phyloP scores from a whole-genome alignment of 441 rosid genomes.

The Eutrema salsugineum region DNA sequence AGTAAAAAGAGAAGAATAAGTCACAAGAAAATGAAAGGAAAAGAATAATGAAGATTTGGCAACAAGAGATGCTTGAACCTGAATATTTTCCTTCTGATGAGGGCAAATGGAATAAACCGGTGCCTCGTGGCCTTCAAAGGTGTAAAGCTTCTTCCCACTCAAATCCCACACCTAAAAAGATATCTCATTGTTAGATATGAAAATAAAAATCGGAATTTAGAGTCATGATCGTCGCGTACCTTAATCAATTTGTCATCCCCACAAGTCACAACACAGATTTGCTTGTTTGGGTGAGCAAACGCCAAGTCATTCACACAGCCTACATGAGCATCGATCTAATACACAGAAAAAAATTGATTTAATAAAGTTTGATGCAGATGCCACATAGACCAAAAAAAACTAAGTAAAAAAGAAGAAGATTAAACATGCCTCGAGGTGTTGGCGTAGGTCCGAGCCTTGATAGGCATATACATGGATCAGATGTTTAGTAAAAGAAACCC shows the following conservation, averaged over 20 bases:
- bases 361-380: background rate
- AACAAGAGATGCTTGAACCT: conserved; percentile 37
- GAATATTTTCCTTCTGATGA: conserved; percentile 72
- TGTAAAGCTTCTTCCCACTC: conserved; percentile 48
- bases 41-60: background rate
- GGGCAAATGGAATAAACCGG: conserved; percentile 91
- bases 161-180: conserved; percentile 77
- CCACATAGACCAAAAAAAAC: background rate
- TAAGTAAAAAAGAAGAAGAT: background rate
- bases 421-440: conserved; percentile 53
- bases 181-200: background rate
- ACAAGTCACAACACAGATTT: conserved; percentile 56
- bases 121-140: conserved; percentile 89
- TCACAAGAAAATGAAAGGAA: background rate
- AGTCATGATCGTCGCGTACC: conserved; percentile 35
- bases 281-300: conserved; percentile 60
- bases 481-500: conserved; percentile 76
- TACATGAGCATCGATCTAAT: conserved; percentile 62
- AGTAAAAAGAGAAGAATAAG: background rate
- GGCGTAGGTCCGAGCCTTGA: conserved; percentile 50
- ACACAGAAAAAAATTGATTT: conserved; percentile 3
- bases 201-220: background rate
- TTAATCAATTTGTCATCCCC: conserved; percentile 85
- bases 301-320: conserved; percentile 71
- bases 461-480: conserved; percentile 67